Evolutionary conservation across 2,329 filamentous ascomycete species (phyloP), one percentile per base, ranked within the genome.

Genomic region (Botryotinia globosa): DNA sequence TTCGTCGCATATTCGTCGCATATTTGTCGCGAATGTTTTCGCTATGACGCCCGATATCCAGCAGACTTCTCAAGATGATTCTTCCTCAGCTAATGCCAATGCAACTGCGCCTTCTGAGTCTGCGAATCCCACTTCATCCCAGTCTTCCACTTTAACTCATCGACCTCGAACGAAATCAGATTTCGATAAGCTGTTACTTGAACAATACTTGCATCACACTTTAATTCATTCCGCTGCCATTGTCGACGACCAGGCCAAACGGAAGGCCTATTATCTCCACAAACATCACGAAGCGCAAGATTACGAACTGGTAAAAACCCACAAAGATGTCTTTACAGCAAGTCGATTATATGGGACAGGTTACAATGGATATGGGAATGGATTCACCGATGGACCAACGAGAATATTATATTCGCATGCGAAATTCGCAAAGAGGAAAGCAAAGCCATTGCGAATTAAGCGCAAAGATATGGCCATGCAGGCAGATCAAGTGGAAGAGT

Each of bases 341-440:
- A 85, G 83, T 76, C 86, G 84, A 76, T 85, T 90, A 74, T 94
- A 85, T 83, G 92, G 86, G 82, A 89, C 86, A 77, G 96, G 96
- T 71, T 99, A 97, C 81, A 90, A 89, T 80, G 95, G 94, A 62
- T 97, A 92, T 80, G 95, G 93, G 76, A 98, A 98, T 84, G 91
- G 92, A 74, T 86, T 89, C 78, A 98, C 95, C 44, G 94, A 94
- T 79, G 90, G 88, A 67, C 85, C 51, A 59, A 67, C 63, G 0
- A 73, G 72, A 56, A 85, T 98, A 74, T 82, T 97, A 62, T 98
- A 98, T 83, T 94, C 94, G 34, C 84, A 85, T 56, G 89, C 89
- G 75, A 90, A 92, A 71, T 91, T 92, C 0, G 94, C 94, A 54
- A 91, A 91, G 77, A 89, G 92, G 77, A 90, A 91, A 77, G 92